Evolutionary conservation across 2,329 filamentous ascomycete genomes (phyloP).

Genomic region (Parascedosporium putredinis): DNA sequence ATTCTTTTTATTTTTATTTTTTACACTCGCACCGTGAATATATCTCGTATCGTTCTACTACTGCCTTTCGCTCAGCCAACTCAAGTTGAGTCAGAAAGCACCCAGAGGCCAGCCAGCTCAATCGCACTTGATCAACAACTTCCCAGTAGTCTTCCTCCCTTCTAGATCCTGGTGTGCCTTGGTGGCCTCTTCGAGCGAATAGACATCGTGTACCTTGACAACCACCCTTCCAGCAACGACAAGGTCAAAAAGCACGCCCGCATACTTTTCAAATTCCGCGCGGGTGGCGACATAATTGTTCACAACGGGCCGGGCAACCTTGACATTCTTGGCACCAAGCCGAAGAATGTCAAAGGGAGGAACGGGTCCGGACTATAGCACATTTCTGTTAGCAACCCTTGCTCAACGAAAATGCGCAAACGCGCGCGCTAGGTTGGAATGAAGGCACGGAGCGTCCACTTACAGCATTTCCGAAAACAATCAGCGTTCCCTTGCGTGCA

Average conservation of each 20-base stretch:
- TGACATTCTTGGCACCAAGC: constrained; percentile 64
- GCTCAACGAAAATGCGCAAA: too few species aligned
- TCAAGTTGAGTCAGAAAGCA: background rate
- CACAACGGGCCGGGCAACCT: constrained; percentile 64
- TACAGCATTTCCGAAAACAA: constrained; percentile 71
- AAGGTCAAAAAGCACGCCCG: constrained; percentile 61
- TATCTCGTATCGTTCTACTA: too few species aligned
- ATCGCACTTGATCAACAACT: constrained; percentile 62
- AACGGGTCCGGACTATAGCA: constrained; percentile 52
- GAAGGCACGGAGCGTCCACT: constrained; percentile 27
- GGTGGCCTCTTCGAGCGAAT: constrained; percentile 62
- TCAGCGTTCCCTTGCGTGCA: constrained; percentile 65
- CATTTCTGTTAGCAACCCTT: constrained; percentile 9
- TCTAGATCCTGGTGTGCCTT: constrained; percentile 71
- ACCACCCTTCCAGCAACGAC: constrained; percentile 60
- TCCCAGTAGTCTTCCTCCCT: constrained; percentile 72
- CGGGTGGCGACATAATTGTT: constrained; percentile 59
- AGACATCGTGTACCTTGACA: constrained; percentile 64
- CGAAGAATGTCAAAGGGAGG: constrained; percentile 49
- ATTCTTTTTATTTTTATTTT: constrained; percentile 3
- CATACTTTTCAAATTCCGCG: constrained; percentile 62
- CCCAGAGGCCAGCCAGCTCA: constrained; percentile 15
- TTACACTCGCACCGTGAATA: too few species aligned
- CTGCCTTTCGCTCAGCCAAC: too few species aligned
- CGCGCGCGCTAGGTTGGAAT: background rate